Evolutionary conservation across 371 early-diverging fungal species (phyloP).

Genomic region (Syncephalastrum racemosum): DNA sequence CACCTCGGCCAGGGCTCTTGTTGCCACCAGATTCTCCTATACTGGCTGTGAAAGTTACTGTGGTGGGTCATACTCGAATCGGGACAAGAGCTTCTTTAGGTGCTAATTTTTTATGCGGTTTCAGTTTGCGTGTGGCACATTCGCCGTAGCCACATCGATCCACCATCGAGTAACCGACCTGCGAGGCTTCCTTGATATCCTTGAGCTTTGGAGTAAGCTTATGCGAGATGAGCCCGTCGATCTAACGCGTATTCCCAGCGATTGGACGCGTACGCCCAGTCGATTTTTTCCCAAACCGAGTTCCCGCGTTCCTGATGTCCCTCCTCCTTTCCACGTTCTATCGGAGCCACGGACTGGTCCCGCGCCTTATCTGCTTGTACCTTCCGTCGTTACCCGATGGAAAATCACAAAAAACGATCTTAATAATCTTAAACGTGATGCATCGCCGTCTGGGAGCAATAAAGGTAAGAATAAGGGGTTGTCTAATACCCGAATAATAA

Average conservation of each 20-base stretch:
- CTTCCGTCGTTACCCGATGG: conserved; percentile 32
- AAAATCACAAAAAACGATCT: conserved; percentile 26
- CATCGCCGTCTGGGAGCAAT: conserved; percentile 21
- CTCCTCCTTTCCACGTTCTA: conserved; percentile 32
- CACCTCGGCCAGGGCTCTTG: conserved; percentile 23
- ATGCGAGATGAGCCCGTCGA: conserved; percentile 32
- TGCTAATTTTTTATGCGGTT: neutral
- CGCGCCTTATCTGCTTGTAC: conserved; percentile 26
- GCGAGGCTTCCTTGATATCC: conserved; percentile 38
- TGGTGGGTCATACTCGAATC: conserved; percentile 15
- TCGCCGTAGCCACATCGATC: conserved; percentile 38
- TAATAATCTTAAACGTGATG: conserved; percentile 28
- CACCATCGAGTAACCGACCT: conserved; percentile 41
- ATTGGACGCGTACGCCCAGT: conserved; percentile 37
- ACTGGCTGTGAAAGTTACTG: conserved; percentile 41
- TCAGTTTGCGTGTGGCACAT: conserved; percentile 45
- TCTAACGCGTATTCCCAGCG: conserved; percentile 28
- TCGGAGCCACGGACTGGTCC: conserved; percentile 22
- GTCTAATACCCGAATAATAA: conserved; percentile 26
- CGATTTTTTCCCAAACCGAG: conserved; percentile 28
- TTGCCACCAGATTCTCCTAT: conserved; percentile 23
- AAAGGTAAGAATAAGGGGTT: neutral
- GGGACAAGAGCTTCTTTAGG: neutral
- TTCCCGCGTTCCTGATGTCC: conserved; percentile 13
- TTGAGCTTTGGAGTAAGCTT: conserved; percentile 40